Evolutionary conservation across 345 rosid species (phyloP).

Genomic region (Camelina sativa): DNA sequence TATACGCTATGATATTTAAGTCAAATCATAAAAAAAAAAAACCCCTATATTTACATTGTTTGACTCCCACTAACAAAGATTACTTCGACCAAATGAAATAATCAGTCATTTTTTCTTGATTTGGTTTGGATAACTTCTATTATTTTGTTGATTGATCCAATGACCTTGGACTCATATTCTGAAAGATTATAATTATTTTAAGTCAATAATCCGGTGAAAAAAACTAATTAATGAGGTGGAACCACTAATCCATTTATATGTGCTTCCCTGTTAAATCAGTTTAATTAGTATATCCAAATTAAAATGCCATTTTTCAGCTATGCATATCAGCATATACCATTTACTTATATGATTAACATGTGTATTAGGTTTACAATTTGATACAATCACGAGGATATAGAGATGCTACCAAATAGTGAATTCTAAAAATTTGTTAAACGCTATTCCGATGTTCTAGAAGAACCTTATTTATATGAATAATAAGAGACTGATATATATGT

Average conservation of each 20-base stretch:
- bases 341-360: background rate
- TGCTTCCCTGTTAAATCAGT: background rate
- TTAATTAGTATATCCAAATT: background rate
- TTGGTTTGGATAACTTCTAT: background rate
- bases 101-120: background rate
- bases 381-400: background rate
- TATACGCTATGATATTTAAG: background rate
- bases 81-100: background rate
- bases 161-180: background rate
- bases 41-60: background rate
- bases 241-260: background rate
- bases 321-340: background rate
- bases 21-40: conserved; percentile 1
- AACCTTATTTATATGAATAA: background rate
- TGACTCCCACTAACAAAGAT: background rate
- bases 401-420: background rate
- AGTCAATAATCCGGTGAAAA: background rate
- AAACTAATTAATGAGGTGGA: background rate
- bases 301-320: background rate
- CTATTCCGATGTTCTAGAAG: background rate
- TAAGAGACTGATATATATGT: too few species aligned
- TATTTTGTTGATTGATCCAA: background rate
- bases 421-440: background rate
- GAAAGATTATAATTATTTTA: too few species aligned
- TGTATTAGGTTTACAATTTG: too few species aligned